phyloP scores from a whole-genome alignment of 2,329 filamentous ascomycete species.

The Sporothrix schenckii region DNA sequence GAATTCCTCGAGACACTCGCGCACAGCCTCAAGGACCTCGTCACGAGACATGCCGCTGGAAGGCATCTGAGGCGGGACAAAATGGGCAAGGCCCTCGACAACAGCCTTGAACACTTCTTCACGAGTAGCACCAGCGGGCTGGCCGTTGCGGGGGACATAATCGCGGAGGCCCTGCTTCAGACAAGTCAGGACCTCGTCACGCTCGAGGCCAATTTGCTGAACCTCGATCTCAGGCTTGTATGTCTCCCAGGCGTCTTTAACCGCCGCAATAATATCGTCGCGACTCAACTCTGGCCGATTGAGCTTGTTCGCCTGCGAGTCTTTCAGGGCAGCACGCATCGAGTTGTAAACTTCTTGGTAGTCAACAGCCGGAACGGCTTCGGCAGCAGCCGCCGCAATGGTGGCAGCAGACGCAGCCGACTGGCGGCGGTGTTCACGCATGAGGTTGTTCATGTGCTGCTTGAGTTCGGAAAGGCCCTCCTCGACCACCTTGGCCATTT shows the following conservation, averaged over 20 bases:
- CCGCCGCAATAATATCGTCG: constrained; percentile 83
- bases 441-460: constrained; percentile 77
- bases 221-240: constrained; percentile 93
- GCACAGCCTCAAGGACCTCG: constrained; percentile 80
- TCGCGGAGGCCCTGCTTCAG: constrained; percentile 82
- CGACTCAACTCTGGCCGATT: constrained; percentile 62
- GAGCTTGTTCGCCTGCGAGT: constrained; percentile 57
- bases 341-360: constrained; percentile 85
- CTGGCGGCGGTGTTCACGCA: constrained; percentile 73
- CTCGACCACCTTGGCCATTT: constrained; percentile 76
- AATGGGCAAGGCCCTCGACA: constrained; percentile 81
- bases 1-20: constrained; percentile 83
- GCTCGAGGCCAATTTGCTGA: constrained; percentile 85
- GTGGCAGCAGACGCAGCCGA: constrained; percentile 58
- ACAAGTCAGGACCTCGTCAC: constrained; percentile 85
- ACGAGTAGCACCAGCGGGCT: constrained; percentile 65
- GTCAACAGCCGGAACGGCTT: constrained; percentile 62
- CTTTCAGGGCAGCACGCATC: constrained; percentile 73
- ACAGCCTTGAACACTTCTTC: constrained; percentile 86
- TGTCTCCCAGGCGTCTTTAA: constrained; percentile 88
- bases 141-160: constrained; percentile 62
- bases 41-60: constrained; percentile 69
- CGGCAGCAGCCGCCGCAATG: constrained; percentile 53
- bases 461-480: constrained; percentile 80
- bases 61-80: constrained; percentile 71